Percentiles rank a stretch among this genome's conserved stretches.
Conservation (phyloP, 2,329 filamentous ascomycete species). For the Alternaria brassicae region DNA sequence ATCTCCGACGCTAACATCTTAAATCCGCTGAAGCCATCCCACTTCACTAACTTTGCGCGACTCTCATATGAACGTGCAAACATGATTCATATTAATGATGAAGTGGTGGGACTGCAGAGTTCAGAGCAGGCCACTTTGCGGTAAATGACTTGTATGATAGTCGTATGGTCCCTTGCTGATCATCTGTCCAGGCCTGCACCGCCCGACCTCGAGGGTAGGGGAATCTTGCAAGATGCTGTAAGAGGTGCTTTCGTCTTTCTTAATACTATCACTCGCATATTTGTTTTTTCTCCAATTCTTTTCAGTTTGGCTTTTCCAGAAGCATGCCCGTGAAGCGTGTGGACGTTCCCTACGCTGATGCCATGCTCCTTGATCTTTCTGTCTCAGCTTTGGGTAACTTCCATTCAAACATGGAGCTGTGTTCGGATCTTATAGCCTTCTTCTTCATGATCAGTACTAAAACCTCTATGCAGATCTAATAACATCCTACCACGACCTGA, state of each 20-base stretch:
- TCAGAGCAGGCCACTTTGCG: conserved; percentile 23
- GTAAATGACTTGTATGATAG: conserved; percentile 12
- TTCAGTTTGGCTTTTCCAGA: too few relatives aligned
- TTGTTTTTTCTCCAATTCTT: neutral
- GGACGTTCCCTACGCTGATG: neutral
- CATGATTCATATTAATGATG: conserved; percentile 18
- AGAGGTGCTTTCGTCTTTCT: conserved; percentile 42
- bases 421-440: neutral
- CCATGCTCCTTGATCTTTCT: neutral
- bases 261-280: neutral
- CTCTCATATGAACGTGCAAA: conserved; percentile 13
- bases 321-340: neutral
- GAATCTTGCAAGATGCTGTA: conserved; percentile 43
- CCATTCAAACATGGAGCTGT: neutral
- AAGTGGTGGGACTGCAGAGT: conserved; percentile 28
- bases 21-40: conserved; percentile 21
- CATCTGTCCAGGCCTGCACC: conserved; percentile 36
- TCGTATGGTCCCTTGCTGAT: neutral
- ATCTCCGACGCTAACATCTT: conserved; percentile 26
- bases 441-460: neutral
- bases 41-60: conserved; percentile 13
- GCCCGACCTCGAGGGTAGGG: conserved; percentile 34
- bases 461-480: conserved; percentile 58
- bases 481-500: conserved; percentile 75
- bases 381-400: neutral